Evolutionary conservation across 768 basidiomycete species (phyloP).

Genomic region (Calocybe cyanea): DNA sequence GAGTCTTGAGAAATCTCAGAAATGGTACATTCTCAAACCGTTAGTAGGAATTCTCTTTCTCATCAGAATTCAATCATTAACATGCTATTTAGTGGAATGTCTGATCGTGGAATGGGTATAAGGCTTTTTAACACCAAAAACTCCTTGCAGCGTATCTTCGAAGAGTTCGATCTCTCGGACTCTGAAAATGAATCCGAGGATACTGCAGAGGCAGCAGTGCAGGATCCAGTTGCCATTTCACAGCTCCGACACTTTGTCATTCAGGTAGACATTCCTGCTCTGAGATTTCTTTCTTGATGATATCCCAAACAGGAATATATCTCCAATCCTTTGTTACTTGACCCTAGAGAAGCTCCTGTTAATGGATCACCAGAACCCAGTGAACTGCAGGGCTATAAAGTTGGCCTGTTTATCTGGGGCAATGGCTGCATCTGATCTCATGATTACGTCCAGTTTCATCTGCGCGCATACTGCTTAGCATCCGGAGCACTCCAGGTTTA

Average conservation of each 20-base stretch:
- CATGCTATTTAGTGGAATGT: constrained; percentile 64
- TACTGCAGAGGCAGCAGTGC: constrained; percentile 21
- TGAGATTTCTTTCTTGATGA: constrained; percentile 1
- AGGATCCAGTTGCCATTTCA: constrained; percentile 68
- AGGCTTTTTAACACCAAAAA: constrained; percentile 80
- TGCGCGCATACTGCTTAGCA: constrained; percentile 83
- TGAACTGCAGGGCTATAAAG: constrained; percentile 54
- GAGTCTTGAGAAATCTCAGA: constrained; percentile 44
- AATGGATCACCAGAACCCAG: constrained; percentile 18
- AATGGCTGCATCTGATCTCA: neutral
- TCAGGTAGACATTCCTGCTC: constrained; percentile 53
- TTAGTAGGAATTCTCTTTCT: constrained; percentile 21
- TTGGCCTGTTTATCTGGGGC: constrained; percentile 22
- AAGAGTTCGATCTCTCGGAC: constrained; percentile 66
- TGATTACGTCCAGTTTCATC: constrained; percentile 76
- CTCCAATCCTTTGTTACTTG: constrained; percentile 69
- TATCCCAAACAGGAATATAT: constrained; percentile 75
- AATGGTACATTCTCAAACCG: constrained; percentile 97
- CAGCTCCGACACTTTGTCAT: constrained; percentile 95
- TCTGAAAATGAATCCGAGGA: constrained; percentile 45
- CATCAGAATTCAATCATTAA: neutral
- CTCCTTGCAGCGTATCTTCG: constrained; percentile 69
- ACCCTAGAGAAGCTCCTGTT: constrained; percentile 47
- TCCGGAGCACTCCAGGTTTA: constrained; percentile 76
- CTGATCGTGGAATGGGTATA: constrained; percentile 94